Conservation (phyloP, 805 yeast genomes). For the Helenozyma rhizophorensis region DNA sequence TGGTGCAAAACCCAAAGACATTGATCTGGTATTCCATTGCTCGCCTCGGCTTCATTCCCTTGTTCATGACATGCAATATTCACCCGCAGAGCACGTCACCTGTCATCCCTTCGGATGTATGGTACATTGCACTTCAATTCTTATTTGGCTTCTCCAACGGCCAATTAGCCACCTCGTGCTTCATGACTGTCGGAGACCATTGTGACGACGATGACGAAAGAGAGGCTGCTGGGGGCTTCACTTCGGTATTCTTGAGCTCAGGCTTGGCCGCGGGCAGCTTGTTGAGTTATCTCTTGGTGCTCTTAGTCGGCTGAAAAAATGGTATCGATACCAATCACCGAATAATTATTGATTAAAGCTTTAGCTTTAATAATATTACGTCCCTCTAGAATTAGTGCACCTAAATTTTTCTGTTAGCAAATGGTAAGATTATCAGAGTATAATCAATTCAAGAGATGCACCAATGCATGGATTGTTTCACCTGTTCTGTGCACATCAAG, state of each 20-base stretch:
- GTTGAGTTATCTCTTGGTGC: conserved; percentile 63
- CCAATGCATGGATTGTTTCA: too few species aligned
- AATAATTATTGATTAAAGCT: too few species aligned
- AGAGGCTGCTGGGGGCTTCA: conserved; percentile 93
- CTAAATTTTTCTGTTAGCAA: too few species aligned
- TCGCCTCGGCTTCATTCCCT: conserved; percentile 62
- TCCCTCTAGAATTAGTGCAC: too few species aligned
- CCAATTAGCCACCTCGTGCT: conserved; percentile 72
- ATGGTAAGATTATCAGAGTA: too few species aligned
- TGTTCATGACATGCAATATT: conserved; percentile 66
- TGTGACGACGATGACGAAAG: conserved; percentile 62
- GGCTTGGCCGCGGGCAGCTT: conserved; percentile 81
- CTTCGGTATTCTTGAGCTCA: conserved; percentile 70
- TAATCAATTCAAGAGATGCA: too few species aligned
- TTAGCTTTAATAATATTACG: too few species aligned
- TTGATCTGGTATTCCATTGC: conserved; percentile 52
- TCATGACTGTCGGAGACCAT: conserved; percentile 66
- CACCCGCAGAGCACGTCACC: conserved; percentile 34
- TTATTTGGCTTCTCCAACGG: conserved; percentile 87
- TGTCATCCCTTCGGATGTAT: conserved; percentile 50
- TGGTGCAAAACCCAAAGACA: conserved; percentile 37
- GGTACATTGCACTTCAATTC: conserved; percentile 69
- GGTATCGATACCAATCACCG: too few species aligned
- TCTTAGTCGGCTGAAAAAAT: conserved; percentile 20
- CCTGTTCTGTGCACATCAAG: too few species aligned